These are phyloP conservation scores for Toxicodendron radicans DNA, from an alignment of 345 rosid genomes.

Conservation along the genomic window DNA sequence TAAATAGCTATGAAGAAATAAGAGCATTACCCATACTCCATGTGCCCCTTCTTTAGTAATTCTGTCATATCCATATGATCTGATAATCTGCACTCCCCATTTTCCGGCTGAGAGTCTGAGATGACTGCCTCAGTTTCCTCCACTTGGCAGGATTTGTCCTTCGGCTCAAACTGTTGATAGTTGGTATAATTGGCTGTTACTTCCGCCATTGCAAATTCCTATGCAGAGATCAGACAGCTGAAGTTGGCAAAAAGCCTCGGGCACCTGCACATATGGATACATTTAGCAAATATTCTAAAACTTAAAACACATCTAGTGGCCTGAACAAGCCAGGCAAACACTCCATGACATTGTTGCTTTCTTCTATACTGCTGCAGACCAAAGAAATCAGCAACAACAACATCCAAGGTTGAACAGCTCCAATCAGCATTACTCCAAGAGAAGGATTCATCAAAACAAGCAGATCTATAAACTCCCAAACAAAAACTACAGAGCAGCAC, in stretches of 20 bases:
- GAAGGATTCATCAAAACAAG: conserved; percentile 61
- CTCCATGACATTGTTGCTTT: conserved; percentile 59
- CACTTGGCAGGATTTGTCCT: conserved; percentile 10
- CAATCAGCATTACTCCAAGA: conserved; percentile 64
- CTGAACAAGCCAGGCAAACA: conserved; percentile 62
- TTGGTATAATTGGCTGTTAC: conserved; percentile 16
- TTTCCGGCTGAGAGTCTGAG: conserved; percentile 19
- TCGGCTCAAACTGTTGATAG: conserved; percentile 22
- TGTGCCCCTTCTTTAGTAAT: conserved; percentile 45
- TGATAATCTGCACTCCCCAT: conserved; percentile 16
- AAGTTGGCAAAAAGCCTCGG: conserved; percentile 36
- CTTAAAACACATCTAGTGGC: conserved; percentile 36
- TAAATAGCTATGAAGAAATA: not conserved
- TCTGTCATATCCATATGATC: conserved; percentile 22
- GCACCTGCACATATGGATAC: conserved; percentile 57
- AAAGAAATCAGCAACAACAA: conserved; percentile 64
- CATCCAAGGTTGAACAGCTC: conserved; percentile 61
- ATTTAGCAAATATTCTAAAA: conserved; percentile 43
- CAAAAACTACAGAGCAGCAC: conserved; percentile 39
- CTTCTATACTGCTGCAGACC: conserved; percentile 64
- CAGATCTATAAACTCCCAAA: conserved; percentile 35
- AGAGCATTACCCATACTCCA: conserved; percentile 66
- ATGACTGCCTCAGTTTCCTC: conserved; percentile 21
- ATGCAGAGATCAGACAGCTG: conserved; percentile 34
- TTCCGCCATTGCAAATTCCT: conserved; percentile 41